Evolutionary conservation across 1,139 yeast species (phyloP).

Genomic region (Yarrowia galli): DNA sequence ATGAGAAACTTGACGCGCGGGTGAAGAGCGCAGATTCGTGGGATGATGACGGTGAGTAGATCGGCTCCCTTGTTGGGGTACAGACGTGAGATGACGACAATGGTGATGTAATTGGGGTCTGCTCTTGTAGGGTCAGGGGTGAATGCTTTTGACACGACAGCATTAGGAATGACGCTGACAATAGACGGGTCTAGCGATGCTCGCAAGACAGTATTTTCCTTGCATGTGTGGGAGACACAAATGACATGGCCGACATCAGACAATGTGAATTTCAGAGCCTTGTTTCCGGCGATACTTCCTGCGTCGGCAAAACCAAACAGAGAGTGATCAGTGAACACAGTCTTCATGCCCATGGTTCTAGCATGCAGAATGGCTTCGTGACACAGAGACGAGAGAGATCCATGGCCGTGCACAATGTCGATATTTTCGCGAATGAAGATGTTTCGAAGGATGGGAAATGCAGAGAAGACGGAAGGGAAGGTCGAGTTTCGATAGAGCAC

Average conservation of each 20-base stretch:
- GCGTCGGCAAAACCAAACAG: conserved; percentile 92
- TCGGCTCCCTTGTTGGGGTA: conserved; percentile 98
- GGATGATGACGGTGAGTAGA: conserved; percentile 82
- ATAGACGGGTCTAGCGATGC: conserved; percentile 79
- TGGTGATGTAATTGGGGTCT: conserved; percentile 60
- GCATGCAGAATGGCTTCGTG: conserved; percentile 93
- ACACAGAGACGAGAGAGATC: conserved; percentile 82
- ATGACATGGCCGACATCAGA: conserved; percentile 91
- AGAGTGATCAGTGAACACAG: conserved; percentile 96
- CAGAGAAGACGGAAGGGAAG: conserved; percentile 86
- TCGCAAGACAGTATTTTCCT: conserved; percentile 91
- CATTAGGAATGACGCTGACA: conserved; percentile 95
- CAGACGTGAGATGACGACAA: conserved; percentile 88
- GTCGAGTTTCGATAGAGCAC: conserved; percentile 83
- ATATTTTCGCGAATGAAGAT: conserved; percentile 85
- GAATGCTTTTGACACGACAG: conserved; percentile 86
- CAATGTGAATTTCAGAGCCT: conserved; percentile 79
- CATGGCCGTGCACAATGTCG: conserved; percentile 95
- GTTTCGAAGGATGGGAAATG: conserved; percentile 84
- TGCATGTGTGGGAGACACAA: conserved; percentile 95
- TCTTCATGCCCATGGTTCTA: conserved; percentile 87
- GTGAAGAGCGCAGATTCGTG: conserved; percentile 72
- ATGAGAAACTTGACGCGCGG: conserved; percentile 77
- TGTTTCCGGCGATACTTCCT: conserved; percentile 84
- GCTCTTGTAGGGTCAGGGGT: conserved; percentile 59